phyloP scores from a whole-genome alignment of 208 protist species.

The Acanthamoeba healyi region DNA sequence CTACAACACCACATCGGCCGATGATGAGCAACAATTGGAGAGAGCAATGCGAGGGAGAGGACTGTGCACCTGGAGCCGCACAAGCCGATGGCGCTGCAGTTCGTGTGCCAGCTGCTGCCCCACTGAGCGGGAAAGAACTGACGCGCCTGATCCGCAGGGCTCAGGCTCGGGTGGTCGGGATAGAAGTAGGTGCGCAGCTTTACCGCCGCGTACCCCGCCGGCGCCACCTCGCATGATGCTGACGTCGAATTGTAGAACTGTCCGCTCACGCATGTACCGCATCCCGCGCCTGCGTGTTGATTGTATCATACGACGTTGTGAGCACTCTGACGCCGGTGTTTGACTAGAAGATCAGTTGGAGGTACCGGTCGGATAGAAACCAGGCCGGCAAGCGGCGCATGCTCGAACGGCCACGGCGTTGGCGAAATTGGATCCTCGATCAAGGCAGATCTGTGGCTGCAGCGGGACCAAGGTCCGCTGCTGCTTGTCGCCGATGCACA shows the following conservation, averaged over 20 bases:
- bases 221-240: not conserved
- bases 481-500: not conserved
- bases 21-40: not conserved
- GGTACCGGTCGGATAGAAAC: not conserved
- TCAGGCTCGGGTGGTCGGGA: slow-evolving; percentile 40
- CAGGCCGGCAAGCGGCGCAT: slow-evolving; percentile 3
- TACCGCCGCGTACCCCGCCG: slow-evolving; percentile 6
- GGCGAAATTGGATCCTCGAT: not conserved
- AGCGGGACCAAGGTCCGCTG: not conserved
- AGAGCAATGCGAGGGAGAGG: not conserved
- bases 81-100: not conserved
- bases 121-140: not conserved
- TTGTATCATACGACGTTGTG: no score
- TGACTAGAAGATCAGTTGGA: no score
- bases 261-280: not conserved
- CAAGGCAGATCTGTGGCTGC: slow-evolving; percentile 15
- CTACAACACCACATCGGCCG: no score
- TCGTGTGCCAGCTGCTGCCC: not conserved
- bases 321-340: not conserved
- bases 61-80: not conserved
- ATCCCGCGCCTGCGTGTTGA: not conserved
- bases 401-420: not conserved
- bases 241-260: slow-evolving; percentile 26
- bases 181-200: slow-evolving; percentile 49
- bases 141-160: not conserved